phyloP scores from a whole-genome alignment of 176 grass and related monocot genomes.

The Zoysia pacifica region DNA sequence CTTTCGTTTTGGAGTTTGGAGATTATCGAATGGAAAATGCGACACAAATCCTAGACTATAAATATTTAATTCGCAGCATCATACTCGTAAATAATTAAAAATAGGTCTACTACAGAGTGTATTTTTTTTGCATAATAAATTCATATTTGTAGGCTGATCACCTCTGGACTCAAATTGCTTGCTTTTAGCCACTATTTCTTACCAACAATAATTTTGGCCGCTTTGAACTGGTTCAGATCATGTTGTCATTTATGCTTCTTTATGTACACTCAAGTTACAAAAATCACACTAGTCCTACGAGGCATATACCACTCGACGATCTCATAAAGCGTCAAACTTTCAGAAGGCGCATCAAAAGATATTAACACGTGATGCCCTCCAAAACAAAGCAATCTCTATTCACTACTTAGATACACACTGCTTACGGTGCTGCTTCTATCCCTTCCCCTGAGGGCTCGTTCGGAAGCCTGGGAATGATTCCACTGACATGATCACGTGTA shows the following conservation, averaged over 20 bases:
- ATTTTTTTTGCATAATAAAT: background rate
- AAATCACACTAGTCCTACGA: constrained; percentile 13
- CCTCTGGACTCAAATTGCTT: background rate
- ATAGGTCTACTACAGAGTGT: background rate
- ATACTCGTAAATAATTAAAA: background rate
- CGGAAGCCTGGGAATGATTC: background rate
- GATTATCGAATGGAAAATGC: background rate
- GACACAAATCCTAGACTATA: background rate
- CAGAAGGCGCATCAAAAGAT: constrained; percentile 32
- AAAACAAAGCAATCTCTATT: background rate
- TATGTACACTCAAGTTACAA: constrained; percentile 37
- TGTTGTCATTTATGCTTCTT: background rate
- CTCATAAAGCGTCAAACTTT: constrained; percentile 20
- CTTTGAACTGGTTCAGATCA: constrained; percentile 1
- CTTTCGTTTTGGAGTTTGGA: background rate
- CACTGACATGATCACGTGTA: background rate
- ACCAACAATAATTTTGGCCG: background rate
- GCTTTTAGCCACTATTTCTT: background rate
- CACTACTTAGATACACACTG: background rate
- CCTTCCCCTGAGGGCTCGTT: background rate
- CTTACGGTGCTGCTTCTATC: background rate
- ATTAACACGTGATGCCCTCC: constrained; percentile 25
- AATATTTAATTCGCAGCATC: background rate
- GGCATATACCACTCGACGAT: constrained; percentile 20
- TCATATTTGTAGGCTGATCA: background rate